A percentile compares a stretch with the other conserved stretches of the same genome.
Conservation (phyloP, 2,329 filamentous ascomycete species). For the Leptographium galeiforme region DNA sequence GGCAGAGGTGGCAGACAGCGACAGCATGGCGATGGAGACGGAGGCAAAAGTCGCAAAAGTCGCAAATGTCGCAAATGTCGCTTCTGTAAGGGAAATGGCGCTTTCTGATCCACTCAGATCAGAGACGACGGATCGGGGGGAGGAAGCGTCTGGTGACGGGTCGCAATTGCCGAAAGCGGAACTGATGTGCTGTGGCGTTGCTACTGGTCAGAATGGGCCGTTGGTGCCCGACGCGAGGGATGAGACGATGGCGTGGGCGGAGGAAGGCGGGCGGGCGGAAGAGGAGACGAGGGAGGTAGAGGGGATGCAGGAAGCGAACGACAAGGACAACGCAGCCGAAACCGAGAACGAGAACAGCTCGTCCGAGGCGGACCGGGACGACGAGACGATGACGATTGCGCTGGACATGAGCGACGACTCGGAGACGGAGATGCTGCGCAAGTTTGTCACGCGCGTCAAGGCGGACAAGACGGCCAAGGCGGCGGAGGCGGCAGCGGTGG, state of each 20-base stretch:
- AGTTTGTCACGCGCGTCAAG: constrained; percentile 21
- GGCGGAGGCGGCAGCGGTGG: constrained; percentile 13
- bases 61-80: too few relatives aligned
- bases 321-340: background rate
- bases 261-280: background rate
- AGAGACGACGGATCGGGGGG: too few relatives aligned
- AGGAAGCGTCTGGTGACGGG: background rate
- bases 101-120: too few relatives aligned
- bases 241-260: background rate
- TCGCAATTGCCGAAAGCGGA: background rate
- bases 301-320: background rate
- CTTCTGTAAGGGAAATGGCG: too few relatives aligned
- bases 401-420: constrained; percentile 13
- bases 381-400: background rate
- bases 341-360: background rate
- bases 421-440: constrained; percentile 20
- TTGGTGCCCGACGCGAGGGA: background rate
- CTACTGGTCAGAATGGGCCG: background rate
- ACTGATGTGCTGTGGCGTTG: background rate
- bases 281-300: background rate
- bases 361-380: background rate
- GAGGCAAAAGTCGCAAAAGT: too few relatives aligned
- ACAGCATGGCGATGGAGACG: too few relatives aligned
- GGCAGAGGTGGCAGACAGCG: too few relatives aligned
- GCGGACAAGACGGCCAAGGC: constrained; percentile 21